Evolutionary conservation across 768 basidiomycete genomes (phyloP), one percentile per base, ranked within the genome.

Genomic region (Russula sp.): DNA sequence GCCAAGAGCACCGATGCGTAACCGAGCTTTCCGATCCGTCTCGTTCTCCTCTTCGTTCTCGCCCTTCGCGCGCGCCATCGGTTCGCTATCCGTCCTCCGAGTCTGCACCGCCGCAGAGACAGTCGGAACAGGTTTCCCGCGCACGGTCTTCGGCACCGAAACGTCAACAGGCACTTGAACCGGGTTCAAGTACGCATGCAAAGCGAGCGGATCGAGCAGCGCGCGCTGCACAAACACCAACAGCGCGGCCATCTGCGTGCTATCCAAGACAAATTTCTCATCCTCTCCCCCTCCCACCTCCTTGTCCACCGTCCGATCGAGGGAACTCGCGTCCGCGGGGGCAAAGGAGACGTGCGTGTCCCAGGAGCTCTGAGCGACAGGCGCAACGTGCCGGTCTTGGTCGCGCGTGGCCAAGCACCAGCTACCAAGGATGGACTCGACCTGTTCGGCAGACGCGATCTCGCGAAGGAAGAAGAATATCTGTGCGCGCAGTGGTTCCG

Each of bases 361-460:
- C 89, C 89, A 92, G 10, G 84, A 79, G 59, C 76, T 79, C 26
- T 75, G 71, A 2, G 87, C 86, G 20, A 75, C 71, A 1, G 71
- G 67, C 2, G 84, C 75, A 9, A 92, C 86, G 1, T 77, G 76
- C 26, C 85, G 80, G 69, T 94, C 93, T 34, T 84, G 72, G 66
- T 95, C 93, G 71, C 88, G 82, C 18, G 84, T 79, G 14, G 84
- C 79, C 68, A 92, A 79, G 67, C 78, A 83, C 91, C 92, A 94
- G 10, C 86, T 81, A 2, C 90, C 90, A 1, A 90, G 72, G 40
- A 90, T 74, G 53, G 76, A 78, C 63, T 89, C 83, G 14, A 82
- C 68, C 61, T 87, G 82, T 46, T 80, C 77, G 38, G 76, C 66
- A 10, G 81, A 76, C 0, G 79, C 81, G 2, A 77, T 73, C 46